These are phyloP conservation scores for Cercospora sp. DNA, from an alignment of 2,329 filamentous ascomycete genomes.

Conservation along the genomic window DNA sequence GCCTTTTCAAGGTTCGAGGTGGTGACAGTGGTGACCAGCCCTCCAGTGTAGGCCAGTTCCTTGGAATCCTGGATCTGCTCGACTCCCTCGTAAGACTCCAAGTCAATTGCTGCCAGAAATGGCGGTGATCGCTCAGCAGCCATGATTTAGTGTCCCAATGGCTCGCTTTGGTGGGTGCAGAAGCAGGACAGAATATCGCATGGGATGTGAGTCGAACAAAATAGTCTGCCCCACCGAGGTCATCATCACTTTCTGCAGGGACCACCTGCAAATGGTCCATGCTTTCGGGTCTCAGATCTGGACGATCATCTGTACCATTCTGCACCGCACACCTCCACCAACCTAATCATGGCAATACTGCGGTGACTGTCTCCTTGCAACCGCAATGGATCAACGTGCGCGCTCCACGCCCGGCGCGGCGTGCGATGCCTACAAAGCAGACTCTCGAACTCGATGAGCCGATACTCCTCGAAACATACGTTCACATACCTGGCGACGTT, in stretches of 20 bases:
- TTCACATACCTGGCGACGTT: neutral
- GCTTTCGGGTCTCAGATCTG: neutral
- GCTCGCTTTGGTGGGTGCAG: neutral
- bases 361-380: neutral
- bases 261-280: neutral
- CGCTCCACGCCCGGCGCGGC: neutral
- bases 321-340: neutral
- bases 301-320: neutral
- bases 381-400: conserved; percentile 1
- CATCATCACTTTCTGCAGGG: conserved; percentile 14
- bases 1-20: conserved; percentile 47
- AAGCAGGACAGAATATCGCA: conserved; percentile 8
- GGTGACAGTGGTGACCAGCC: conserved; percentile 57
- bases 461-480: neutral
- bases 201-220: conserved; percentile 6
- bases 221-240: conserved; percentile 11
- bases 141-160: conserved; percentile 21
- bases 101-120: conserved; percentile 53
- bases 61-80: conserved; percentile 50
- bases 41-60: conserved; percentile 59
- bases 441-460: neutral
- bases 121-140: conserved; percentile 37
- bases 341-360: neutral
- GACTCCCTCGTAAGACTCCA: conserved; percentile 46
- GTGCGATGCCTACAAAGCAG: neutral